A percentile compares a stretch with the other conserved stretches of the same genome.
These are phyloP conservation scores for Sindora glabra DNA, from an alignment of 306 rosid genomes.

Conservation along the genomic window DNA sequence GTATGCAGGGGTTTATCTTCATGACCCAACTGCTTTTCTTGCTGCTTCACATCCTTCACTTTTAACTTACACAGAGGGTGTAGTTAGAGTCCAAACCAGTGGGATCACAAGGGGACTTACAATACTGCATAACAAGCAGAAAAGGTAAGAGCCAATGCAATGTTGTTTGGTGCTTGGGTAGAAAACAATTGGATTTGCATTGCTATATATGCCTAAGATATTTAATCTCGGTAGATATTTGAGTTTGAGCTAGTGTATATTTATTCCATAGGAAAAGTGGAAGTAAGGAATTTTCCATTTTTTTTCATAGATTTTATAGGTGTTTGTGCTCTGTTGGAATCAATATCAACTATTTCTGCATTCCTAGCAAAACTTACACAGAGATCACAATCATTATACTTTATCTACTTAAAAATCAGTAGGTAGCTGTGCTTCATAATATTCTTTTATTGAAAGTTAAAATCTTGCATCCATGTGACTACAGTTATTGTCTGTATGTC, in stretches of 20 bases:
- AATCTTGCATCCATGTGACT: not conserved
- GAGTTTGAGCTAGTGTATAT: not conserved
- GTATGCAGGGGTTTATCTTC: slow-evolving; percentile 79
- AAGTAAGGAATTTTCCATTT: not conserved
- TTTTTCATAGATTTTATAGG: not conserved
- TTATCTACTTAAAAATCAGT: not conserved
- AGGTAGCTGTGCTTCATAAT: not conserved
- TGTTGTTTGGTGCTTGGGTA: not conserved
- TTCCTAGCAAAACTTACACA: not conserved
- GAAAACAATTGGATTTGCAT: no score
- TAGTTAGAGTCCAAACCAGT: slow-evolving; percentile 81
- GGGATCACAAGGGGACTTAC: slow-evolving; percentile 93
- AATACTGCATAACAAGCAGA: slow-evolving; percentile 58
- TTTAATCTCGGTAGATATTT: not conserved
- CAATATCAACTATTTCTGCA: not conserved
- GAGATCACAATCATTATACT: not conserved
- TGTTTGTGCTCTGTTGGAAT: not conserved
- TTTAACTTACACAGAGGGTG: slow-evolving; percentile 66
- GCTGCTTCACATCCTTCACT: slow-evolving; percentile 78
- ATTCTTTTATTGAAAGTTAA: not conserved
- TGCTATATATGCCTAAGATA: not conserved
- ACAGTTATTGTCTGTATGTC: not conserved
- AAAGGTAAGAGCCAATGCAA: slow-evolving; percentile 39
- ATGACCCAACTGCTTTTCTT: slow-evolving; percentile 74
- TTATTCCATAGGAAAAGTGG: not conserved